These are phyloP conservation scores for Trichophyton equinum DNA, from an alignment of 2,329 filamentous ascomycete species.

Conservation along the genomic window DNA sequence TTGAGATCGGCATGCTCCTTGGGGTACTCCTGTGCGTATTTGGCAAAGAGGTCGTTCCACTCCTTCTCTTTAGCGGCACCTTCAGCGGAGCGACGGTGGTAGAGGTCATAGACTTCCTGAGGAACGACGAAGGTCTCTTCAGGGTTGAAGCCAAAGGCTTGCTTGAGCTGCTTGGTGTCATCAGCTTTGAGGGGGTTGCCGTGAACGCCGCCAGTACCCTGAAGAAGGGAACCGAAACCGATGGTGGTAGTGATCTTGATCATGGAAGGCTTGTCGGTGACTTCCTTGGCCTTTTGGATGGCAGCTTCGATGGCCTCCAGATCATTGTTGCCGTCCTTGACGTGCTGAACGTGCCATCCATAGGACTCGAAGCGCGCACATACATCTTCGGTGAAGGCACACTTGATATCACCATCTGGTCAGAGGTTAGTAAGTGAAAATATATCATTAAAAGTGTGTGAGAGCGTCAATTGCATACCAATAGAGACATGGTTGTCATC, in stretches of 20 bases:
- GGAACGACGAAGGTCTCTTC: conserved; percentile 86
- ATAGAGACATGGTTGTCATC: conserved; percentile 97
- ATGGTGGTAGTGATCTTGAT: conserved; percentile 98
- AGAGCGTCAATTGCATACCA: conserved; percentile 34
- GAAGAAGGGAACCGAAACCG: conserved; percentile 82
- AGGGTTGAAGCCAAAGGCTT: conserved; percentile 91
- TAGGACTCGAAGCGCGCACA: conserved; percentile 89
- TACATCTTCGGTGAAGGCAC: conserved; percentile 94
- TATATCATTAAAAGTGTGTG: conserved; percentile 30
- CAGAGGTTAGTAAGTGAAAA: conserved; percentile 13
- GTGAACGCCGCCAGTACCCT: conserved; percentile 93
- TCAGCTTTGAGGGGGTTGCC: conserved; percentile 91
- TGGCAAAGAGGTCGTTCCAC: conserved; percentile 87
- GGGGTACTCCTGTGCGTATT: conserved; percentile 69
- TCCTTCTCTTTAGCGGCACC: conserved; percentile 83
- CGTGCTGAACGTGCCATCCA: conserved; percentile 82
- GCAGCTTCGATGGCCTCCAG: conserved; percentile 78
- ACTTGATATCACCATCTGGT: conserved; percentile 83
- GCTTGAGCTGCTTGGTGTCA: conserved; percentile 86
- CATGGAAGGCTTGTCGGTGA: conserved; percentile 91
- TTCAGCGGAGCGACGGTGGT: conserved; percentile 70
- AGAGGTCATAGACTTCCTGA: conserved; percentile 85
- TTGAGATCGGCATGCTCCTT: conserved; percentile 66
- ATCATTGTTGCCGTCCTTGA: conserved; percentile 80
- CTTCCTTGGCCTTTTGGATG: conserved; percentile 68